phyloP scores from a whole-genome alignment of 2,329 filamentous ascomycete species.

The Proliferodiscus dingleyae region DNA sequence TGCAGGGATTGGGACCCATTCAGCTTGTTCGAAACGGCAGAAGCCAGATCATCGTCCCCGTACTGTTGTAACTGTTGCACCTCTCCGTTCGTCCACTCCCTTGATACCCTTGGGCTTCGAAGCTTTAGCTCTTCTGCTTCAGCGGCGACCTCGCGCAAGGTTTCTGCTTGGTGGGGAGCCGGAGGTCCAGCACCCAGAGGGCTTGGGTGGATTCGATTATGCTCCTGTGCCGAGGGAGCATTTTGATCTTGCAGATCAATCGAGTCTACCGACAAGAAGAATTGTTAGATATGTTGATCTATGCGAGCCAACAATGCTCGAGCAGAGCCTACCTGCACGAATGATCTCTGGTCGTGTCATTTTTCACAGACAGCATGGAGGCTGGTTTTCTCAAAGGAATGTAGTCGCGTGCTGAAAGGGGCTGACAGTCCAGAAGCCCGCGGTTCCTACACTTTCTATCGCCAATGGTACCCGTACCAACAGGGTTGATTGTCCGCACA shows the following conservation, averaged over 20 bases:
- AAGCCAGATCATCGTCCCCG: constrained; percentile 40
- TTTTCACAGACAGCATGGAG: constrained; percentile 21
- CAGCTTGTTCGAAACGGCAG: constrained; percentile 38
- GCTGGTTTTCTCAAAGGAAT: constrained; percentile 5
- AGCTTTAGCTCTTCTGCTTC: constrained; percentile 70
- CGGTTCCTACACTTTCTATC: constrained; percentile 6
- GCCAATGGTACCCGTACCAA: constrained; percentile 6
- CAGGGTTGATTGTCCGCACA: not conserved
- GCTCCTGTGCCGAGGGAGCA: constrained; percentile 79
- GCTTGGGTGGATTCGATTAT: constrained; percentile 51
- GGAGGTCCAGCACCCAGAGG: constrained; percentile 45
- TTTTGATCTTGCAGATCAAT: constrained; percentile 87
- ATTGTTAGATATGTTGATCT: not conserved
- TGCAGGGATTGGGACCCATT: constrained; percentile 37
- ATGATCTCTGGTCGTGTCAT: constrained; percentile 54
- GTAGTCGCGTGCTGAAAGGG: constrained; percentile 5
- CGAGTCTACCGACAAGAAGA: constrained; percentile 60
- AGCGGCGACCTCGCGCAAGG: constrained; percentile 73
- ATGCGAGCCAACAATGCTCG: not conserved
- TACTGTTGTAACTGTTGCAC: constrained; percentile 30
- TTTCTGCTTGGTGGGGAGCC: constrained; percentile 77
- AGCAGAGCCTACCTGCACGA: constrained; percentile 42
- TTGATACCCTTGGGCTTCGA: constrained; percentile 57
- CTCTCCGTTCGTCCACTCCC: constrained; percentile 41
- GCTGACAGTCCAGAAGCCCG: constrained; percentile 19